Conservation (phyloP, 352 stramenopile genomes). For the Phytophthora pinifolia region DNA sequence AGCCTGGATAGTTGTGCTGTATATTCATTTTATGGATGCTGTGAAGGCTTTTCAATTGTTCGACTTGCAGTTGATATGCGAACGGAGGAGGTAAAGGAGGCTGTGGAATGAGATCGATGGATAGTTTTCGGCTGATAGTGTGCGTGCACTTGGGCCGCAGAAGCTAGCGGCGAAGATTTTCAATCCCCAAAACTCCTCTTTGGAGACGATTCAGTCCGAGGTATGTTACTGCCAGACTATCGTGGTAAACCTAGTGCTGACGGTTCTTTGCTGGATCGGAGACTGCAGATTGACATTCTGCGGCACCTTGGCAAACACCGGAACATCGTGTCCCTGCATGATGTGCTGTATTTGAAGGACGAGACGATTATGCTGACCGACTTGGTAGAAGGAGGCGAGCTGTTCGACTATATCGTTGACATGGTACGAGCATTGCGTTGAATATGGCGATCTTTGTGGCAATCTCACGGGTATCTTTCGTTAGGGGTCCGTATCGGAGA, state of each 20-base stretch:
- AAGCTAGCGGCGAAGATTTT: constrained; percentile 76
- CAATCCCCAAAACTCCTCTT: constrained; percentile 55
- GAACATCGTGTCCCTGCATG: constrained; percentile 74
- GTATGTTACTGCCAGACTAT: constrained; percentile 15
- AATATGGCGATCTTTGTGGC: no score
- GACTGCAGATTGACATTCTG: constrained; percentile 57
- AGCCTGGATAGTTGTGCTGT: constrained; percentile 7
- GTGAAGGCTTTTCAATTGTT: constrained; percentile 64
- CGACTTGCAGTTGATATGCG: constrained; percentile 60
- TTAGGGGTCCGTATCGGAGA: constrained; percentile 73
- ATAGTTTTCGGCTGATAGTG: constrained; percentile 4
- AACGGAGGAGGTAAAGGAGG: constrained; percentile 36
- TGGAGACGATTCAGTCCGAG: constrained; percentile 60
- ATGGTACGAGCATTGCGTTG: constrained; percentile 29
- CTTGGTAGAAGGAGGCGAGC: constrained; percentile 69
- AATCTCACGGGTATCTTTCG: no score
- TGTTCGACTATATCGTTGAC: constrained; percentile 83
- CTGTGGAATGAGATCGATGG: neutral
- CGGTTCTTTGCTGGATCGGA: neutral
- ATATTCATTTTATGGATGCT: constrained; percentile 4
- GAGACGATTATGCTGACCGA: constrained; percentile 85
- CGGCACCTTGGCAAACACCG: constrained; percentile 53
- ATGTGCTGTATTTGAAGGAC: constrained; percentile 57
- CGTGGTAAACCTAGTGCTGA: neutral
- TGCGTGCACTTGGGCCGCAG: constrained; percentile 18